Evolutionary conservation across 306 rosid genomes (phyloP), one percentile per base, ranked within the genome.

Genomic region (Hippophae gyantsensis): DNA sequence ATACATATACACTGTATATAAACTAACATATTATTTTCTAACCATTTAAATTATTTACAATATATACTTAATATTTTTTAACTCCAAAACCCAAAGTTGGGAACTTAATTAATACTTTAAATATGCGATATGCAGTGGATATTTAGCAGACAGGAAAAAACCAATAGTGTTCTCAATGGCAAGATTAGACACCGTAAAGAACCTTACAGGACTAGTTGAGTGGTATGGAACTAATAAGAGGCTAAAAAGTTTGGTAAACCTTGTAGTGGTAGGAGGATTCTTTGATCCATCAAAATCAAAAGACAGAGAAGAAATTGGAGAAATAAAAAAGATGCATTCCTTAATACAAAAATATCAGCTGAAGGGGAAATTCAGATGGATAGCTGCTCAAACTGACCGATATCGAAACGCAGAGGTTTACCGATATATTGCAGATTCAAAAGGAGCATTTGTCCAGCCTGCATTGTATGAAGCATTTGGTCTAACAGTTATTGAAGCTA

Each of bases 131-230:
- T 18, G 23, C 89, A 90, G 98, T 76, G 98, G 96, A 58, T 79
- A 46, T 77, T 79, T 87, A 78, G 84, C 75, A 60, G 92, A 90
- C 78, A 81, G n/a, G 69, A 79, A 76, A 67, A 90, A 90, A 66
- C 98, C 98, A 6, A 87, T 87, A 58, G 85, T 90, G 49, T 90
- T 90, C 77, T 87, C 98, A 43, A 90, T 90, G 96, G 98, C 98
- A 42, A 72, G 98, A 65, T 74, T 90, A 23, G 98, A 90, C 66
- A 90, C 81, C 2, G 95, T 90, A 80, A 90, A 90, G 66, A 90
- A 90, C 80, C 77, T 90, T n/a, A 70, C 86, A 23, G 92, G 98
- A 55, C 76, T 90, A 63, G 82, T 83, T 40, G 98, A 90, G 70
- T 90, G 96, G 96, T 90, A 72, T 25, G 96, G 83, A 1, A 90